These are phyloP conservation scores for Tuber brumale DNA, from an alignment of 495 filamentous ascomycete genomes.

Conservation along the genomic window DNA sequence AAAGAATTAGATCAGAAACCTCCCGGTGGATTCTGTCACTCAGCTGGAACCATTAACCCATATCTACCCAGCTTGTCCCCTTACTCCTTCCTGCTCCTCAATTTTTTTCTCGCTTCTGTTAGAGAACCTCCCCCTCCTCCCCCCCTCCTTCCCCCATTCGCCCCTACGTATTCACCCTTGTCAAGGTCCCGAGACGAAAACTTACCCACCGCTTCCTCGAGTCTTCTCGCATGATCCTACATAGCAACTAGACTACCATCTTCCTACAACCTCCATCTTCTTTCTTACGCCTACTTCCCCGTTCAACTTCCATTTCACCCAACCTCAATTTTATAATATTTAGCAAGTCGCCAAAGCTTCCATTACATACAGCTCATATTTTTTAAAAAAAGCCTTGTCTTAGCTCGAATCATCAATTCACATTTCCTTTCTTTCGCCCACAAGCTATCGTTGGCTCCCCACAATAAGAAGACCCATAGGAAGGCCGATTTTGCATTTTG, in stretches of 20 bases:
- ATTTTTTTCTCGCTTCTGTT: constrained; percentile 20
- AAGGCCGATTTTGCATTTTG: constrained; percentile 11
- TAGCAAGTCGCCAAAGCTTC: constrained; percentile 9
- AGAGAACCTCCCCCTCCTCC: constrained; percentile 10
- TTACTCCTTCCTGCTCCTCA: constrained; percentile 20
- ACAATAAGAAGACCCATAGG: constrained; percentile 7
- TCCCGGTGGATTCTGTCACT: constrained; percentile 36
- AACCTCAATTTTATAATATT: neutral
- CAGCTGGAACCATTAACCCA: constrained; percentile 26
- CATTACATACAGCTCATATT: neutral
- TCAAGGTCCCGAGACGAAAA: neutral
- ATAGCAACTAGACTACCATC: constrained; percentile 2
- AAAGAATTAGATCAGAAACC: constrained; percentile 10
- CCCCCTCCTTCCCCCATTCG: constrained; percentile 1
- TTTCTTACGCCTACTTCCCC: neutral
- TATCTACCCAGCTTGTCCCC: constrained; percentile 33
- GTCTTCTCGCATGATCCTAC: neutral
- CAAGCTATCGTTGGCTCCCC: neutral
- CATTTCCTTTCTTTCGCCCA: neutral
- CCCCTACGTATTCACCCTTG: neutral
- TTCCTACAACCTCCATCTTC: neutral
- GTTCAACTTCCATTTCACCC: neutral
- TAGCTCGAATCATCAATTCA: neutral
- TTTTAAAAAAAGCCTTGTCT: neutral
- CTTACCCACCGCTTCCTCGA: neutral